Evolutionary conservation across 768 basidiomycete genomes (phyloP).

Genomic region (Pleurotus tuoliensis): DNA sequence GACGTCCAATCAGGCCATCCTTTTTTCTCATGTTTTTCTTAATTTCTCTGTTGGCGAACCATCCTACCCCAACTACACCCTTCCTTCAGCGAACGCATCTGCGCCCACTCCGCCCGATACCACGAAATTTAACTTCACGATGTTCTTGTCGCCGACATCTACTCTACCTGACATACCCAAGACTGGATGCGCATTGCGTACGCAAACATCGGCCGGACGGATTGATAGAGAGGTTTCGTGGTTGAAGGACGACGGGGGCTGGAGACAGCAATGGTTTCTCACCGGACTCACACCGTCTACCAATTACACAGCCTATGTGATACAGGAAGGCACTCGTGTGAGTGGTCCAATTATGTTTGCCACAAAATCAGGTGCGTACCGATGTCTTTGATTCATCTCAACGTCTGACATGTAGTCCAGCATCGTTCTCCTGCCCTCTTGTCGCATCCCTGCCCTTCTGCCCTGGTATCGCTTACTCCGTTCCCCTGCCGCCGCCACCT

Average conservation of each 20-base stretch:
- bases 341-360: slow-evolving; percentile 66
- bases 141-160: slow-evolving; percentile 53
- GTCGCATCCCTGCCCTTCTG: slow-evolving; percentile 73
- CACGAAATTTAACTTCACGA: slow-evolving; percentile 43
- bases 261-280: slow-evolving; percentile 67
- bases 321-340: slow-evolving; percentile 53
- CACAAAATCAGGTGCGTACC: slow-evolving; percentile 66
- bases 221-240: slow-evolving; percentile 47
- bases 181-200: slow-evolving; percentile 57
- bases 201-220: slow-evolving; percentile 31
- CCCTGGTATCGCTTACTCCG: slow-evolving; percentile 63
- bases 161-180: slow-evolving; percentile 40
- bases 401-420: slow-evolving; percentile 26
- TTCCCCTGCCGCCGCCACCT: slow-evolving; percentile 58
- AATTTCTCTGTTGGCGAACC: slow-evolving; percentile 17
- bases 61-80: slow-evolving; percentile 72
- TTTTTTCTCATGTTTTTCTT: slow-evolving; percentile 63
- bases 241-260: slow-evolving; percentile 54
- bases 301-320: slow-evolving; percentile 76
- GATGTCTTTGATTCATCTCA: background rate
- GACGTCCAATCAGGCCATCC: slow-evolving; percentile 64
- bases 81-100: slow-evolving; percentile 54
- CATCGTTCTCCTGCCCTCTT: slow-evolving; percentile 65
- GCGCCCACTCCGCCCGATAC: slow-evolving; percentile 35
- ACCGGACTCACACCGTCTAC: slow-evolving; percentile 55